Conservation (phyloP, 2,329 filamentous ascomycete genomes). For the Arachnomyces sp. region DNA sequence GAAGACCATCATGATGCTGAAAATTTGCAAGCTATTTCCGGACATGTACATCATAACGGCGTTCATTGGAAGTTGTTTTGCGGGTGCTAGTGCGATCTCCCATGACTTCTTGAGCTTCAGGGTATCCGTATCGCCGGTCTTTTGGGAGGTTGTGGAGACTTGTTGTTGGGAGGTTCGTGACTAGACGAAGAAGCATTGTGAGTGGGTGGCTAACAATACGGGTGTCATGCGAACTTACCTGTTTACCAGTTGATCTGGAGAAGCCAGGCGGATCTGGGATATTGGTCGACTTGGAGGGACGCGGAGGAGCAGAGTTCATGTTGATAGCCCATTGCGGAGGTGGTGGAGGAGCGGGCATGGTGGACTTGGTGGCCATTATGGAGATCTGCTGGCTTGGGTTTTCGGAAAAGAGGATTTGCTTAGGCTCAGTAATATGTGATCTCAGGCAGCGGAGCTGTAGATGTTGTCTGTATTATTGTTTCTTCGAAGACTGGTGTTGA, state of each 20-base stretch:
- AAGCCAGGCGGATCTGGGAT: conserved; percentile 85
- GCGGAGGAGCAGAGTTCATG: conserved; percentile 61
- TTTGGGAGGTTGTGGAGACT: conserved; percentile 3
- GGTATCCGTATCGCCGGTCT: conserved; percentile 77
- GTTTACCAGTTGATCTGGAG: conserved; percentile 48
- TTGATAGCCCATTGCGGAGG: conserved; percentile 77
- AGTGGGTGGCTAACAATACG: conserved; percentile 7
- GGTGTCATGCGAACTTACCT: conserved; percentile 39
- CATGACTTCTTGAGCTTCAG: conserved; percentile 98
- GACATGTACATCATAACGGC: conserved; percentile 99
- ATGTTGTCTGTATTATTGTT: too few relatives aligned
- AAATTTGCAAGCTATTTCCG: conserved; percentile 94
- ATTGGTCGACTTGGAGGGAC: conserved; percentile 54
- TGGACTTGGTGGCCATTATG: conserved; percentile 14
- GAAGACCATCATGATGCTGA: conserved; percentile 99
- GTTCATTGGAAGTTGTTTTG: conserved; percentile 95
- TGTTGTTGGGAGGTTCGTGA: conserved; percentile 11
- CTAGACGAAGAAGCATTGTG: conserved; percentile 1
- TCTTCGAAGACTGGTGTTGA: too few relatives aligned
- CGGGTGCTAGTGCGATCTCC: conserved; percentile 89
- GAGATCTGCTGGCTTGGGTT: too few relatives aligned
- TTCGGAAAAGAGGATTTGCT: too few relatives aligned
- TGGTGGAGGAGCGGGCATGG: conserved; percentile 31
- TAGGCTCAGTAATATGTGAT: too few relatives aligned
- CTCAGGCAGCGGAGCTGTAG: too few relatives aligned